Conservation (phyloP, 2,329 filamentous ascomycete genomes). For the Emmonsia crescens region DNA sequence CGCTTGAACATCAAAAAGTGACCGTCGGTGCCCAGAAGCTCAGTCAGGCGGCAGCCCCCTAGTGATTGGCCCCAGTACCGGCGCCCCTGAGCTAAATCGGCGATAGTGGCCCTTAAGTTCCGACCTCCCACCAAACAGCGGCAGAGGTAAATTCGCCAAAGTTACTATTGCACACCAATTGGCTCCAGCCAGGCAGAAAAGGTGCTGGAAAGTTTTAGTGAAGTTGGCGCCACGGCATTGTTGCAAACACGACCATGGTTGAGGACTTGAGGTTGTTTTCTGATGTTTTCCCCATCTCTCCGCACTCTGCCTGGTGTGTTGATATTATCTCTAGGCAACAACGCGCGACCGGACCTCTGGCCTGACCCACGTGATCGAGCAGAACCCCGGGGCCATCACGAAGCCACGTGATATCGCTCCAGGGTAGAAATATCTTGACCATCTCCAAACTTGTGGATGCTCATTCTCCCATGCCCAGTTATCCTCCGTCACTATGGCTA, state of each 20-base stretch:
- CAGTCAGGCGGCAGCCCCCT: constrained; percentile 15
- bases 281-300: not conserved
- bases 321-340: not conserved
- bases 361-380: not conserved
- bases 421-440: not conserved
- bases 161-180: not conserved
- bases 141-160: too few relatives aligned
- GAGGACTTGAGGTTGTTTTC: not conserved
- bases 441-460: not conserved
- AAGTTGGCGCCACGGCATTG: not conserved
- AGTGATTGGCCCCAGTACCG: constrained; percentile 17
- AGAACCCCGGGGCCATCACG: not conserved
- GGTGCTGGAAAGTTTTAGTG: not conserved
- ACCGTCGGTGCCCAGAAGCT: not conserved
- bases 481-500: not conserved
- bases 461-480: not conserved
- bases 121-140: not conserved
- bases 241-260: not conserved
- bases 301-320: too few relatives aligned
- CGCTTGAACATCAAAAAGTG: not conserved
- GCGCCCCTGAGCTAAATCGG: not conserved
- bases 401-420: not conserved
- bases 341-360: not conserved
- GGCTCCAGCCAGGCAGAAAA: not conserved
- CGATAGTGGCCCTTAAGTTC: not conserved